Evolutionary conservation across 495 filamentous ascomycete species (phyloP), one percentile per base, ranked within the genome.

Genomic region (Evansstolkia leycettana): DNA sequence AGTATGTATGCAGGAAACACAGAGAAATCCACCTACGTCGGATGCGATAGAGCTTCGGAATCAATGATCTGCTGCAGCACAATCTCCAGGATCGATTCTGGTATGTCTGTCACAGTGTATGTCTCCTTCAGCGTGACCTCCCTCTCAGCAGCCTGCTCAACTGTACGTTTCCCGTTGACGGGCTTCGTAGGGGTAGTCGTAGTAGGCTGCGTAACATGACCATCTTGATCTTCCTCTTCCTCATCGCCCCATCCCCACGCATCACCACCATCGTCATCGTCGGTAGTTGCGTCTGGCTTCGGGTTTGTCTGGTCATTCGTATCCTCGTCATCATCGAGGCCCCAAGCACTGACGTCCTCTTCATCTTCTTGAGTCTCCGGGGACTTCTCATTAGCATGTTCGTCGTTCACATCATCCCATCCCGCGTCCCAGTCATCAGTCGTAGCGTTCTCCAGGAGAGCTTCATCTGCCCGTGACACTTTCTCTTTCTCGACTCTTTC

Each of bases 101-200:
- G 90, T 41, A 94, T 75, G 17, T 81, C 77, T 7, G 89, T 94
- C 17, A 90, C 76, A 36, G 76, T 87, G 57, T 94, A 95, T 2
- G 66, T 78, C 57, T 98, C 90, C 44, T 69, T 84, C 34, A 98
- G 58, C 0, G 80, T 89, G 36, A 96, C 54, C 42, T 83, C 74
- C 41, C 63, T 62, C n/a, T 64, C 48, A 29, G 50, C 39, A 9
- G 42, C 30, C n/a, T 48, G 33, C 2, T 47, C 40, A 1, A 43
- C 19, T 26, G 33, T 17, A 11, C 31, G 27, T 14, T 41, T 43
- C 8, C 37, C 49, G 17, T 43, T 46, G 7, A 39, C 37, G 16
- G 46, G 36, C 12, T 52, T 48, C 3, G 39, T 14, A 19, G 25
- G 27, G 7, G 43, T 23, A 7, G 49, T n/a, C 13, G 37, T 14